Percentiles rank a stretch among this genome's conserved stretches.
Evolutionary conservation across 2,329 filamentous ascomycete species (phyloP).

Genomic region (Cytospora schulzeri): DNA sequence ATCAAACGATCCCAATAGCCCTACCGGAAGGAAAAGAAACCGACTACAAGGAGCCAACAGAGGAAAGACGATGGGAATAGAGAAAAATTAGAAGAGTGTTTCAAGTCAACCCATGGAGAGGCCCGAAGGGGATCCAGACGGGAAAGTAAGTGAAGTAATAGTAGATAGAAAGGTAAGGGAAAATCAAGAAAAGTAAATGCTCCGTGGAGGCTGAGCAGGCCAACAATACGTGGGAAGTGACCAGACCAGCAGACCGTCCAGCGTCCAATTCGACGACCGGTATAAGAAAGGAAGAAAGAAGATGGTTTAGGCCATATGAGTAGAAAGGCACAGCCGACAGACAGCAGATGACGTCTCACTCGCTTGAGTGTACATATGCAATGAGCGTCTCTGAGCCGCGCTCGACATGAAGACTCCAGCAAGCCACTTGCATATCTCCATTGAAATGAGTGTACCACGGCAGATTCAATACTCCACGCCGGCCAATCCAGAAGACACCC

Average conservation of each 20-base stretch:
- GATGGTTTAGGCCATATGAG: background rate
- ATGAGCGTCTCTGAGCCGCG: slow-evolving; percentile 17
- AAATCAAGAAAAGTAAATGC: slow-evolving; percentile 2
- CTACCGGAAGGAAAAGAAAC: slow-evolving; percentile 15
- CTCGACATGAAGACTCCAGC: slow-evolving; percentile 14
- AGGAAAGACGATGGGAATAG: slow-evolving; percentile 8
- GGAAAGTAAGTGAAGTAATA: slow-evolving; percentile 17
- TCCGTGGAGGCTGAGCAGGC: slow-evolving; percentile 21
- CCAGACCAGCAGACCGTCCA: slow-evolving; percentile 15
- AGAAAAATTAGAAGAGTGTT: slow-evolving; percentile 17
- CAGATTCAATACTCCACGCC: background rate
- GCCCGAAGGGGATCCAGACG: slow-evolving; percentile 5
- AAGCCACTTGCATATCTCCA: background rate
- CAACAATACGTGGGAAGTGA: slow-evolving; percentile 11
- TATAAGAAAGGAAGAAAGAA: slow-evolving; percentile 12
- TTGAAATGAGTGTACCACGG: slow-evolving; percentile 1
- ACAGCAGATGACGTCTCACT: slow-evolving; percentile 22
- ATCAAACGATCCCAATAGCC: slow-evolving; percentile 13
- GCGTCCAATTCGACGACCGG: slow-evolving; percentile 13
- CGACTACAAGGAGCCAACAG: slow-evolving; percentile 17
- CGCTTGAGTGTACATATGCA: slow-evolving; percentile 20
- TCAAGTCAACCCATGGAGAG: slow-evolving; percentile 17
- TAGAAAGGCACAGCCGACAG: background rate
- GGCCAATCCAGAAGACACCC: slow-evolving; percentile 10
- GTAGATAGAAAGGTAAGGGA: slow-evolving; percentile 3